Evolutionary conservation across 768 basidiomycete genomes (phyloP).

Genomic region (Cystofilobasidium macerans): DNA sequence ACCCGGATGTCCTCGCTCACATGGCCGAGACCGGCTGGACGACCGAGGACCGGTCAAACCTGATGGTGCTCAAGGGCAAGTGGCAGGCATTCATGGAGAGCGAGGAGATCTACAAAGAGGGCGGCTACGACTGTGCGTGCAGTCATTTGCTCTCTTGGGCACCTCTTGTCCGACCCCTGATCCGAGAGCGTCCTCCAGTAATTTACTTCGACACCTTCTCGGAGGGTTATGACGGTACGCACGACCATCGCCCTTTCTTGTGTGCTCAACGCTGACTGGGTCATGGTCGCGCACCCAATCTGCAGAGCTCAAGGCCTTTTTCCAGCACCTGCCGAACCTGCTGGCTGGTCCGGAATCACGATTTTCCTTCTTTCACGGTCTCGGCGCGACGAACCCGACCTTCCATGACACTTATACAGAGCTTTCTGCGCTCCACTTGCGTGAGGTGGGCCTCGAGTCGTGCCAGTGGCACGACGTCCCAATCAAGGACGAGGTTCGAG

Average conservation of each 20-base stretch:
- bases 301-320: constrained; percentile 63
- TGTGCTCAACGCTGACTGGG: background rate
- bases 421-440: constrained; percentile 71
- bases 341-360: constrained; percentile 61
- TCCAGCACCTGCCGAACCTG: constrained; percentile 65
- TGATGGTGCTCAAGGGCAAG: constrained; percentile 72
- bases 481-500: constrained; percentile 47
- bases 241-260: no score
- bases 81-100: constrained; percentile 67
- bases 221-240: constrained; percentile 61
- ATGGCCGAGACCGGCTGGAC: constrained; percentile 69
- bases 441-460: constrained; percentile 59
- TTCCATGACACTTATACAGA: constrained; percentile 48
- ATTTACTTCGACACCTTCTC: constrained; percentile 91
- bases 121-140: constrained; percentile 80
- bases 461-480: constrained; percentile 74
- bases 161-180: no score
- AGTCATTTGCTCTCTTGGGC: no score
- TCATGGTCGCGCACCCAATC: background rate
- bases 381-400: constrained; percentile 64
- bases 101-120: constrained; percentile 50
- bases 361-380: constrained; percentile 93
- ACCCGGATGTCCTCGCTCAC: constrained; percentile 75
- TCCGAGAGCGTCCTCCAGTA: no score
- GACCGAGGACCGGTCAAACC: constrained; percentile 50